phyloP scores from a whole-genome alignment of 2,329 filamentous ascomycete species.

The Alternaria novae-zelandiae region DNA sequence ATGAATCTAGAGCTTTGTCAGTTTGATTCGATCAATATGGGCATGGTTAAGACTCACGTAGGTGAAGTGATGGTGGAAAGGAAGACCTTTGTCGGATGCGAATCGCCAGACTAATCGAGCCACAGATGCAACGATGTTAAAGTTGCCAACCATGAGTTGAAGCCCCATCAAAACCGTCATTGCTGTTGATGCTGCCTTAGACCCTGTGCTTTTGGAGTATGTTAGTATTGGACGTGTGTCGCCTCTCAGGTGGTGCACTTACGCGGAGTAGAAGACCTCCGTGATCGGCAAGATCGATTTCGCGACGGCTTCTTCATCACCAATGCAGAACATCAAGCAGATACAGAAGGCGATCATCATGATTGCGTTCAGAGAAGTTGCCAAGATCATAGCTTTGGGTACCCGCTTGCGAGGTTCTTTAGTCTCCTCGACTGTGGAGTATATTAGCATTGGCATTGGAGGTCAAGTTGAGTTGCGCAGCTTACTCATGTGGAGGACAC shows the following conservation, averaged over 20 bases:
- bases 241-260: background rate
- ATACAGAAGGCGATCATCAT: conserved; percentile 51
- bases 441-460: background rate
- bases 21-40: background rate
- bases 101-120: conserved; percentile 36
- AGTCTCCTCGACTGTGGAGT: conserved; percentile 22
- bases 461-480: too few species aligned
- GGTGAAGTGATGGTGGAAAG: conserved; percentile 23
- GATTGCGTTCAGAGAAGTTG: conserved; percentile 49
- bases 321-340: conserved; percentile 52
- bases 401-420: conserved; percentile 22
- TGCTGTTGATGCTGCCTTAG: conserved; percentile 25
- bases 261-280: conserved; percentile 43
- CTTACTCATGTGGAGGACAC: conserved; percentile 49
- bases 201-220: conserved; percentile 36
- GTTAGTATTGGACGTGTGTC: background rate
- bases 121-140: conserved; percentile 40
- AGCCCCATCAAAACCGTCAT: conserved; percentile 23
- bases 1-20: conserved; percentile 19
- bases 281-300: conserved; percentile 29
- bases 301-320: conserved; percentile 35
- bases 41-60: conserved; percentile 10
- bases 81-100: conserved; percentile 32
- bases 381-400: conserved; percentile 48
- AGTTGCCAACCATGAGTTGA: conserved; percentile 21